Conservation (phyloP, 2,329 filamentous ascomycete species). For the Zymoseptoria crescenta region DNA sequence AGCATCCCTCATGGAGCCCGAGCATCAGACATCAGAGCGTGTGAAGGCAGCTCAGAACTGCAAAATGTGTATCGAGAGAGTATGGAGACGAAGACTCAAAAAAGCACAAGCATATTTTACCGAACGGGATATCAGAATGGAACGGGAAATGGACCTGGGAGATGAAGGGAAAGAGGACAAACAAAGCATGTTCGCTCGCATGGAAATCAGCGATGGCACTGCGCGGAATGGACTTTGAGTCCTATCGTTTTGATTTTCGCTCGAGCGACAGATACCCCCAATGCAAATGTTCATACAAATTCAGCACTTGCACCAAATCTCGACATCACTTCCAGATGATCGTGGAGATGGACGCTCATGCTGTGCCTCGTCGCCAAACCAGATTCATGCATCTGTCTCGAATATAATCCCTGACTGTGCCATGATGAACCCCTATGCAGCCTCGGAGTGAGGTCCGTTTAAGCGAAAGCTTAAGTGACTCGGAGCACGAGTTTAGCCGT, state of each 20-base stretch:
- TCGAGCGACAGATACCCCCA: constrained; percentile 3
- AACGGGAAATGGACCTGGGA: background rate
- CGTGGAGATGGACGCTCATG: background rate
- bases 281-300: constrained; percentile 1
- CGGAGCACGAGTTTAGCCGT: background rate
- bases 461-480: background rate
- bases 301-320: background rate
- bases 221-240: background rate
- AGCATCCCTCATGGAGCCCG: constrained; percentile 1
- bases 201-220: constrained; percentile 1
- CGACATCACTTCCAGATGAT: background rate
- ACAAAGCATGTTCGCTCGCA: constrained; percentile 7
- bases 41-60: background rate
- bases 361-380: background rate
- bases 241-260: background rate
- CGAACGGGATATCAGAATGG: constrained; percentile 9
- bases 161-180: constrained; percentile 1
- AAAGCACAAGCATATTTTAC: constrained; percentile 8
- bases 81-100: background rate
- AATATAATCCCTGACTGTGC: background rate
- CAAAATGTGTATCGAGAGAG: background rate
- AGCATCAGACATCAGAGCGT: background rate
- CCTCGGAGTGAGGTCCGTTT: background rate
- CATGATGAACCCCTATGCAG: background rate
- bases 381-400: background rate